These are phyloP conservation scores for Tieghemiomyces parasiticus DNA, from an alignment of 192 early-diverging fungal species.

Conservation along the genomic window DNA sequence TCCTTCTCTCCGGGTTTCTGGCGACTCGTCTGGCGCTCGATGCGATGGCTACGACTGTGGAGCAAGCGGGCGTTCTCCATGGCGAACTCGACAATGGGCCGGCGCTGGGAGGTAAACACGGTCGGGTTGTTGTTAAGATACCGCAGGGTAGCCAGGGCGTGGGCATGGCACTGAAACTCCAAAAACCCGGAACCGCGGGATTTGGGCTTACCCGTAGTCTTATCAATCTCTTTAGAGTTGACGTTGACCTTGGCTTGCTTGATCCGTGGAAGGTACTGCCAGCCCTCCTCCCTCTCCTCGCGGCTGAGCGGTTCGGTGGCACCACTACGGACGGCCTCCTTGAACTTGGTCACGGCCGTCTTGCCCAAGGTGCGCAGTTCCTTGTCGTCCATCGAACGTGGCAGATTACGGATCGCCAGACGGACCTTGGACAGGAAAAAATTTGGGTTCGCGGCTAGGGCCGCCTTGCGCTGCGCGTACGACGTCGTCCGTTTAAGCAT, in stretches of 20 bases:
- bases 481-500: constrained; percentile 74
- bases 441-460: constrained; percentile 74
- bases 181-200: constrained; percentile 89
- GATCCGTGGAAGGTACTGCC: constrained; percentile 40
- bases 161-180: constrained; percentile 74
- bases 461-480: constrained; percentile 62
- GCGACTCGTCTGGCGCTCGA: not conserved
- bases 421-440: constrained; percentile 79
- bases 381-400: constrained; percentile 51
- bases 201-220: constrained; percentile 40
- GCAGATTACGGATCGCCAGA: constrained; percentile 78
- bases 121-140: constrained; percentile 75
- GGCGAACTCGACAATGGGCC: constrained; percentile 81
- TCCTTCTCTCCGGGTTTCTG: not conserved
- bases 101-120: constrained; percentile 45
- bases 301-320: constrained; percentile 33
- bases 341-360: constrained; percentile 55
- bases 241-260: constrained; percentile 73
- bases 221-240: constrained; percentile 64
- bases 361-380: constrained; percentile 41
- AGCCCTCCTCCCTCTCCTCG: constrained; percentile 47
- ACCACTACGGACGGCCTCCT: constrained; percentile 51
- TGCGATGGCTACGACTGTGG: constrained; percentile 41
- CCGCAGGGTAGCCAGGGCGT: constrained; percentile 83
- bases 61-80: constrained; percentile 75